Evolutionary conservation across 1,284 basidiomycete species (phyloP), one percentile per base, ranked within the genome.

Genomic region (Malassezia furfur): DNA sequence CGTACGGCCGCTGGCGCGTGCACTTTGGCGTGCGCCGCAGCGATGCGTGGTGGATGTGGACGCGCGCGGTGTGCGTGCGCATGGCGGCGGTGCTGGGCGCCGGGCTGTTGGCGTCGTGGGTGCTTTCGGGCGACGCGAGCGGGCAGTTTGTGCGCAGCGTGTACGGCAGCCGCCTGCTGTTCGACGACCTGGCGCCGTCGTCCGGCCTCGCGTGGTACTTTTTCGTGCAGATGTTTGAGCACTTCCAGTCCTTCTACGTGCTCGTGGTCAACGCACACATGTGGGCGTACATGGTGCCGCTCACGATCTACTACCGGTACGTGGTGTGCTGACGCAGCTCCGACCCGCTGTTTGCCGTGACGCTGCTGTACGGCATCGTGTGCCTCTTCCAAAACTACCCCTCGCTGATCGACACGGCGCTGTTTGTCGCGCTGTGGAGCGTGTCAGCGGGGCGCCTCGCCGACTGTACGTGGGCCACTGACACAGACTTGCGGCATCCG

Each of bases 141-240:
- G 61, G 88, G 85, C 39, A 65, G 87, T 21, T 81, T 79, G 5
- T 81, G 91, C 7, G 85, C 85, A 3, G 90, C 93, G 72, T 76
- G 39, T 57, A 52, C 19, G 52, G 54, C 28, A 51, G 37, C 17
- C 51, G 54, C 5, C n/a, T 67, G 41, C 58, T 72, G 12, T 53
- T 63, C 7, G 60, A 66, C 22, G 64, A 72, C 31, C 60, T 96
- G 52, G 89, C 88, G 5, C 94, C 94, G 0, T 96, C 93, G 67
- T 83, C 88, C 8, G 93, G 93, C 3, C 78, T 96, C 36, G 91
- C 88, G 85, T 98, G 94, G 94, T 98, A 98, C 77, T 96, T 96
- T 78, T 96, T 96, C 77, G 96, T 91, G 12, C 91, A 98, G 75
- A 96, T 96, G 85, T 99, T 99, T 67, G 91, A 96, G 70, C 88